Conservation (phyloP, 148 eudicot species). For the Agrostemma githago region DNA sequence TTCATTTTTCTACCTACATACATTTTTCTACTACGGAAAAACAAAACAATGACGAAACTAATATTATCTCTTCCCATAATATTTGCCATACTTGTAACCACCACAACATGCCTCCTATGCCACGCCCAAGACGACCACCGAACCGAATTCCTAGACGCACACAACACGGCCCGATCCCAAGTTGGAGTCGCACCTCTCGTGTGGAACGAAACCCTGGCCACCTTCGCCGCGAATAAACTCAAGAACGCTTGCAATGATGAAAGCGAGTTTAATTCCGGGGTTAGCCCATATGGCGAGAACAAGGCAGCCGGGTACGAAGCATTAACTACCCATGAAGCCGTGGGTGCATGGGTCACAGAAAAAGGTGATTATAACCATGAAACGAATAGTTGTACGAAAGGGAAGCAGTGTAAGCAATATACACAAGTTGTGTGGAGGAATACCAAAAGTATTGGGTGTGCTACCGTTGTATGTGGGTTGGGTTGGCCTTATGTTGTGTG, state of each 20-base stretch:
- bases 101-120: neutral
- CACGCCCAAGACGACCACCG: slow-evolving; percentile 25
- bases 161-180: slow-evolving; percentile 23
- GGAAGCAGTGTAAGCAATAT: slow-evolving; percentile 23
- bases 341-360: slow-evolving; percentile 23
- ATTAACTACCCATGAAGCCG: slow-evolving; percentile 9
- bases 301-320: slow-evolving; percentile 25
- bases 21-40: no score
- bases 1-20: no score
- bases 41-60: slow-evolving; percentile 4
- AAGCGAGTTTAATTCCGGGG: neutral
- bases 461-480: slow-evolving; percentile 17
- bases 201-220: slow-evolving; percentile 28
- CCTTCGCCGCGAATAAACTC: slow-evolving; percentile 16
- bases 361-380: slow-evolving; percentile 23
- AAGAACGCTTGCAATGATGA: slow-evolving; percentile 16
- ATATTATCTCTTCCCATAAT: neutral
- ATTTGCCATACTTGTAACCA: slow-evolving; percentile 11
- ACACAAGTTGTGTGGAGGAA: slow-evolving; percentile 31
- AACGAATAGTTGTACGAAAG: slow-evolving; percentile 20
- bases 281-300: slow-evolving; percentile 33
- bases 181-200: slow-evolving; percentile 28
- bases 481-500: slow-evolving; percentile 35
- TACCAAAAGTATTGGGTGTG: slow-evolving; percentile 20
- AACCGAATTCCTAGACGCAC: slow-evolving; percentile 26